These are phyloP conservation scores for Mycena chlorophos DNA, from an alignment of 768 basidiomycete genomes.

Conservation along the genomic window DNA sequence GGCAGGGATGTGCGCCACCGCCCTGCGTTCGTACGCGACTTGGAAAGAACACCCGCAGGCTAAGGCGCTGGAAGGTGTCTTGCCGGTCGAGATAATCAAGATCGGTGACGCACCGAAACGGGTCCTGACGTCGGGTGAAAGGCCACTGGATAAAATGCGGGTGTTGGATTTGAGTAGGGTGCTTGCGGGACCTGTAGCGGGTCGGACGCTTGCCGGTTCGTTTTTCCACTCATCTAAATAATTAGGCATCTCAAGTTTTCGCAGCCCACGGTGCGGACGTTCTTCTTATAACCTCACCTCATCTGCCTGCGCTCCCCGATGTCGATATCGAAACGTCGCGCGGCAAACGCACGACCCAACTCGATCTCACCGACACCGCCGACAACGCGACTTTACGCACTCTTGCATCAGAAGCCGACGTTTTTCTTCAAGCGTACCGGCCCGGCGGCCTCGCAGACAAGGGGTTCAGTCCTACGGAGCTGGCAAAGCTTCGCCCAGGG, in stretches of 20 bases:
- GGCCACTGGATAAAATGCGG: conserved; percentile 50
- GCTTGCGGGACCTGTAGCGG: conserved; percentile 58
- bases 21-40: conserved; percentile 46
- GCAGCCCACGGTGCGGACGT: conserved; percentile 60
- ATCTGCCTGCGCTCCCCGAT: conserved; percentile 49
- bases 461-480: conserved; percentile 47
- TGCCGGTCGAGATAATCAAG: conserved; percentile 45
- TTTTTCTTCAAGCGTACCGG: conserved; percentile 63
- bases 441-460: conserved; percentile 49
- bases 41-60: conserved; percentile 56
- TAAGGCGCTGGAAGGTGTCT: conserved; percentile 36
- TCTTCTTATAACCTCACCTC: conserved; percentile 54
- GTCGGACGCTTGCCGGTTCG: conserved; percentile 56
- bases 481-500: conserved; percentile 41
- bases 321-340: conserved; percentile 61
- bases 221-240: neutral
- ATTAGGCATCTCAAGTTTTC: neutral
- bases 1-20: conserved; percentile 50
- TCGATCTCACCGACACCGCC: conserved; percentile 42
- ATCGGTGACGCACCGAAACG: conserved; percentile 50
- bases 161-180: conserved; percentile 63
- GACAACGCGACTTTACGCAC: conserved; percentile 35
- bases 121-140: conserved; percentile 8
- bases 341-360: conserved; percentile 63
- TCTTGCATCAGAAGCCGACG: conserved; percentile 47